Percentiles rank a stretch among this genome's conserved stretches.
Conservation (phyloP, 441 rosid species). For the Euphorbia schlechtendalii region DNA sequence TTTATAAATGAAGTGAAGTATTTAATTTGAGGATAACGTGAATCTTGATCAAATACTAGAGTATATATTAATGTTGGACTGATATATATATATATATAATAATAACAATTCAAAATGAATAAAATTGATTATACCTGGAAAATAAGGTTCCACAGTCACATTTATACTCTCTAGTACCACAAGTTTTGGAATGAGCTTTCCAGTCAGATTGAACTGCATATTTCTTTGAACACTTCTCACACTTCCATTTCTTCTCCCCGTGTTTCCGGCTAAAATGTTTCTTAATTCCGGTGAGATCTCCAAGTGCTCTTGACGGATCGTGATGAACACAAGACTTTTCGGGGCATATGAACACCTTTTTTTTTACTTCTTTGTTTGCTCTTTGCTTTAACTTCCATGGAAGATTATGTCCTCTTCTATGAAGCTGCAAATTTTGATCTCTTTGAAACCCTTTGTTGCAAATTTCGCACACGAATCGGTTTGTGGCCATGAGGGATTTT, state of each 20-base stretch:
- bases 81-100: too few relatives aligned
- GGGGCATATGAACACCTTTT: constrained; percentile 61
- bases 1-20: too few relatives aligned
- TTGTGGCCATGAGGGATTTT: constrained; percentile 49
- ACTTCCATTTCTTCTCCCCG: constrained; percentile 74
- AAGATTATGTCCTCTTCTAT: constrained; percentile 66
- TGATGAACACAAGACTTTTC: constrained; percentile 61
- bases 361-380: constrained; percentile 44
- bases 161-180: constrained; percentile 62
- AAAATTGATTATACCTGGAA: constrained; percentile 38
- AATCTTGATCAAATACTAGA: too few relatives aligned
- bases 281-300: constrained; percentile 69
- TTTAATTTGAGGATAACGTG: too few relatives aligned
- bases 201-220: too few relatives aligned
- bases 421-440: constrained; percentile 70
- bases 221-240: too few relatives aligned
- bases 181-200: constrained; percentile 70
- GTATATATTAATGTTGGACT: too few relatives aligned
- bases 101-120: background rate
- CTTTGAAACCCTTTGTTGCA: too few relatives aligned
- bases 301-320: constrained; percentile 55
- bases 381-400: constrained; percentile 68
- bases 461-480: too few relatives aligned
- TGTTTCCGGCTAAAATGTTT: constrained; percentile 67
- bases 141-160: constrained; percentile 67